phyloP scores from a whole-genome alignment of 225 moss, liverwort and hornwort species.

The Bryum argenteum region DNA sequence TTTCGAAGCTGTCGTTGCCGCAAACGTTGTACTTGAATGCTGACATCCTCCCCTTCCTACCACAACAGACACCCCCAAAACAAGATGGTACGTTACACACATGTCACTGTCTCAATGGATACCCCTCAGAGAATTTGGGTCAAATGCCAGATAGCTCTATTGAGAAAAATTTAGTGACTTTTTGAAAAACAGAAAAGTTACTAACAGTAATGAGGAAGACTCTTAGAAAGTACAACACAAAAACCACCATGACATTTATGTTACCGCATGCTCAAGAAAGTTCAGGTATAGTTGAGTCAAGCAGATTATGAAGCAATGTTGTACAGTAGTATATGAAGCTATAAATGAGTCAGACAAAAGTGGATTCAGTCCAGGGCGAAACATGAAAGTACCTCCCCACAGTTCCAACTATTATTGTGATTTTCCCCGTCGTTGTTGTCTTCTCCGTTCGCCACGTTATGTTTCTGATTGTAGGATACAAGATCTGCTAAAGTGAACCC shows the following conservation, averaged over 20 bases:
- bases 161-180: background rate
- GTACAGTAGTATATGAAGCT: background rate
- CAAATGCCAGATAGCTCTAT: background rate
- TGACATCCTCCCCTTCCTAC: slow-evolving; percentile 72
- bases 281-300: background rate
- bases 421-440: slow-evolving; percentile 85
- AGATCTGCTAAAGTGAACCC: slow-evolving; percentile 89
- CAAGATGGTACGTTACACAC: slow-evolving; percentile 24
- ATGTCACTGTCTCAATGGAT: background rate
- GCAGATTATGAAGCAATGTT: slow-evolving; percentile 9
- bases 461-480: slow-evolving; percentile 84
- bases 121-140: background rate
- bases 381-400: slow-evolving; percentile 67
- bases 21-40: slow-evolving; percentile 66
- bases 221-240: slow-evolving; percentile 1
- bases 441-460: slow-evolving; percentile 88
- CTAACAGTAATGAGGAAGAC: slow-evolving; percentile 9
- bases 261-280: slow-evolving; percentile 4
- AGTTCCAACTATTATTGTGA: slow-evolving; percentile 93
- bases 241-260: background rate
- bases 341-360: background rate
- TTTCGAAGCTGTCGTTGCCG: slow-evolving; percentile 87
- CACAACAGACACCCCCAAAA: slow-evolving; percentile 22
- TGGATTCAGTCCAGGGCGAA: background rate
- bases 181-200: background rate